A percentile compares a stretch with the other conserved stretches of the same genome.
Evolutionary conservation across 495 filamentous ascomycete species (phyloP).

Genomic region (Xylaria telfairii): DNA sequence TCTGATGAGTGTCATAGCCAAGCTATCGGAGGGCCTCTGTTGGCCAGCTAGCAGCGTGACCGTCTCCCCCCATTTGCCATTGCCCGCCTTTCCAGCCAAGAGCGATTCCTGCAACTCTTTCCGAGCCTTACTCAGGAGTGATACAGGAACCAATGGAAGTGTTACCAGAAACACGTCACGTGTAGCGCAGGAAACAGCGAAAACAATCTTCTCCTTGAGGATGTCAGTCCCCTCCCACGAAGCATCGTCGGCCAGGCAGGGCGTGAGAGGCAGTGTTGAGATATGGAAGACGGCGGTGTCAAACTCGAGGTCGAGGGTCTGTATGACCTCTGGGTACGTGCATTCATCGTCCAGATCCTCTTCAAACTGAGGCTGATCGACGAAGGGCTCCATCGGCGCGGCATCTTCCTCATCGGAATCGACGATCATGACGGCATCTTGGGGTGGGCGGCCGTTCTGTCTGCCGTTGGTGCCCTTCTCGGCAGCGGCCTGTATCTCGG

Average conservation of each 20-base stretch:
- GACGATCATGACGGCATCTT: conserved; percentile 74
- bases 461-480: conserved; percentile 44
- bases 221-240: conserved; percentile 65
- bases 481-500: conserved; percentile 38
- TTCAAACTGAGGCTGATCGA: conserved; percentile 57
- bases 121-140: conserved; percentile 60
- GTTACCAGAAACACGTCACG: conserved; percentile 70
- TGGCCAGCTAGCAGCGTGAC: conserved; percentile 64
- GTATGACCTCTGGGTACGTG: conserved; percentile 62
- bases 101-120: conserved; percentile 53
- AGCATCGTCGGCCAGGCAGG: conserved; percentile 50
- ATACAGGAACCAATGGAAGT: conserved; percentile 76
- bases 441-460: conserved; percentile 47
- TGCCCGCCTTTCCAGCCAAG: conserved; percentile 53
- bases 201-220: conserved; percentile 68
- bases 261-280: conserved; percentile 61
- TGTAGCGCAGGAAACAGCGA: conserved; percentile 74
- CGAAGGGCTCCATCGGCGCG: conserved; percentile 37
- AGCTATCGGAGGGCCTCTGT: conserved; percentile 64
- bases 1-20: conserved; percentile 71
- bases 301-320: conserved; percentile 71
- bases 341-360: conserved; percentile 45
- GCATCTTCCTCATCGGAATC: conserved; percentile 77
- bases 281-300: conserved; percentile 66
- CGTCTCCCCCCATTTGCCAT: conserved; percentile 67